These are phyloP conservation scores for Cercospora sesami DNA, from an alignment of 2,329 filamentous ascomycete species.

Conservation along the genomic window DNA sequence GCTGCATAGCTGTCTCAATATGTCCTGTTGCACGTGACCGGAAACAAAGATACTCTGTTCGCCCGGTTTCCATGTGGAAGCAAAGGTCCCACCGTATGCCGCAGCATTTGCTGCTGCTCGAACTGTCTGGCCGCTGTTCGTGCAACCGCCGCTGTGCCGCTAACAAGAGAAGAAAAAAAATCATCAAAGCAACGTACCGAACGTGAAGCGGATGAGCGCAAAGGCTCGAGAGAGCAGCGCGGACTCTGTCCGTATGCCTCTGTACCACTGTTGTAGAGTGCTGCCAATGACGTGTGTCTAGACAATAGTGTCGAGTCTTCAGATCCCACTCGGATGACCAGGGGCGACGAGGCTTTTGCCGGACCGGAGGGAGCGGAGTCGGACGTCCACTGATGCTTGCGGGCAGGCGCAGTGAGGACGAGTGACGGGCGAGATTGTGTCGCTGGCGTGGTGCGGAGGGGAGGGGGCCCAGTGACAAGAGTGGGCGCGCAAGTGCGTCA, in stretches of 20 bases:
- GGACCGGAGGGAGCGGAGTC: background rate
- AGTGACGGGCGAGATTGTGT: background rate
- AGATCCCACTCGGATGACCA: background rate
- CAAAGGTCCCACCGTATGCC: background rate
- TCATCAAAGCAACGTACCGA: conserved; percentile 29
- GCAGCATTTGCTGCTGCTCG: background rate
- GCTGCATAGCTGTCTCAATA: conserved; percentile 4
- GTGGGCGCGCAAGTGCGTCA: background rate
- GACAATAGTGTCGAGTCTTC: background rate
- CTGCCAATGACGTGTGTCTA: background rate
- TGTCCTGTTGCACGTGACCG: conserved; percentile 21
- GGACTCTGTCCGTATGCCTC: background rate
- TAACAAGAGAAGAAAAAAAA: conserved; percentile 10
- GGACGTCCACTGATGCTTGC: background rate
- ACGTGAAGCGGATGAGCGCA: conserved; percentile 35
- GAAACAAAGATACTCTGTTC: background rate
- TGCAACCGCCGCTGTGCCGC: conserved; percentile 4
- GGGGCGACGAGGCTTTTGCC: background rate
- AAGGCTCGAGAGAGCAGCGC: conserved; percentile 29
- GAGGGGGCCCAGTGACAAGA: background rate
- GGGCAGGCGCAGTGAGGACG: background rate
- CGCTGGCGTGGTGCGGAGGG: background rate
- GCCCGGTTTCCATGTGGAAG: background rate
- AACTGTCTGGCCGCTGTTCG: conserved; percentile 8
- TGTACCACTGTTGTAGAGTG: background rate